Percentiles rank a stretch among this genome's conserved stretches.
Conservation (phyloP, 2,329 filamentous ascomycete species). For the Metarhizium sp. region DNA sequence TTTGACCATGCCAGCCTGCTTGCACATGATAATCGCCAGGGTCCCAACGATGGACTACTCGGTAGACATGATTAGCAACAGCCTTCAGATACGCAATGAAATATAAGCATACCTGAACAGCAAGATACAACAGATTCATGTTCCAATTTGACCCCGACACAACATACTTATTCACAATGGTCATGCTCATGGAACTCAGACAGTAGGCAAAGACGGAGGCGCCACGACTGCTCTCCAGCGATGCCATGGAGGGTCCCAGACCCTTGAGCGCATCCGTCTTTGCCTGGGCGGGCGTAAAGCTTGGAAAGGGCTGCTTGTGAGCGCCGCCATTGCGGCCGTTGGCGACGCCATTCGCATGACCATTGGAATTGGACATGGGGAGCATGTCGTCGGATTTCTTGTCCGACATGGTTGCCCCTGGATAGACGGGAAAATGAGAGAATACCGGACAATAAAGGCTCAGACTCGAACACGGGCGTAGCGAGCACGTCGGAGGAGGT, state of each 20-base stretch:
- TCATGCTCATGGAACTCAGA: constrained; percentile 96
- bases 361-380: background rate
- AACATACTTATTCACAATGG: constrained; percentile 97
- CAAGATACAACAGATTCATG: constrained; percentile 89
- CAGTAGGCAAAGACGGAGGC: constrained; percentile 86
- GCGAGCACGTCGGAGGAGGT: too few species aligned
- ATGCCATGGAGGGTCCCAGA: background rate
- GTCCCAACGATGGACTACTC: constrained; percentile 80
- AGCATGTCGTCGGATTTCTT: constrained; percentile 6
- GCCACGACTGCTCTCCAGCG: constrained; percentile 62
- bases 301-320: background rate
- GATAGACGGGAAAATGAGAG: background rate
- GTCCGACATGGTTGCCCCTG: constrained; percentile 4
- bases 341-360: background rate
- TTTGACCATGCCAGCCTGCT: constrained; percentile 71
- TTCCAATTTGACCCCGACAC: constrained; percentile 88
- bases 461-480: too few species aligned
- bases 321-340: background rate
- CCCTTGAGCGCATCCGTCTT: constrained; percentile 5
- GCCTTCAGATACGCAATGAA: background rate
- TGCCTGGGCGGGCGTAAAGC: constrained; percentile 4
- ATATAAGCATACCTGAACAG: constrained; percentile 63
- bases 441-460: too few species aligned
- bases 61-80: background rate
- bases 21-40: constrained; percentile 71